A percentile compares a stretch with the other conserved stretches of the same genome.
Conservation (phyloP, 495 filamentous ascomycete species). For the Podospora sp. region DNA sequence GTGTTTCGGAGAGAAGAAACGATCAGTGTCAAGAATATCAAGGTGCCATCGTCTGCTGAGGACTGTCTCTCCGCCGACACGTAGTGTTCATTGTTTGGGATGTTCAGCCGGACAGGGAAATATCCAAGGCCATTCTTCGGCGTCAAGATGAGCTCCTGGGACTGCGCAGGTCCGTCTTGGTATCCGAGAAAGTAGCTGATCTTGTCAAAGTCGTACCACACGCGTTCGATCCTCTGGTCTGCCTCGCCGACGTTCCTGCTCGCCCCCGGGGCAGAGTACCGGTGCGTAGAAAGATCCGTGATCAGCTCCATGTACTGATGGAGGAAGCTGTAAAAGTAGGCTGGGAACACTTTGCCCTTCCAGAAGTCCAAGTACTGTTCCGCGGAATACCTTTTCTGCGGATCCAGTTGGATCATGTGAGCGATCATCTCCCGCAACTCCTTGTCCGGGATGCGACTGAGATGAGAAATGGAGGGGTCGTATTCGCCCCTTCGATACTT, state of each 20-base stretch:
- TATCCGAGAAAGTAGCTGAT: conserved; percentile 91
- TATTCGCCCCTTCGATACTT: conserved; percentile 92
- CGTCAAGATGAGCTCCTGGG: conserved; percentile 36
- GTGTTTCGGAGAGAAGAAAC: conserved; percentile 88
- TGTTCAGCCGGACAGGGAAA: conserved; percentile 81
- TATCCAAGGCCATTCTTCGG: conserved; percentile 53
- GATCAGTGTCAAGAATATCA: conserved; percentile 88
- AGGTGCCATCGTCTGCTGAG: conserved; percentile 79
- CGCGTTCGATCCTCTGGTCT: conserved; percentile 89
- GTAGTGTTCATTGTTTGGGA: conserved; percentile 78
- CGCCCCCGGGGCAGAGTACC: conserved; percentile 62
- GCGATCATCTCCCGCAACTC: conserved; percentile 84
- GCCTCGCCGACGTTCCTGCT: conserved; percentile 73
- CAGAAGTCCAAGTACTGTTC: conserved; percentile 94
- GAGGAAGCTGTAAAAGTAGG: conserved; percentile 95
- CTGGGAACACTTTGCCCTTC: conserved; percentile 87
- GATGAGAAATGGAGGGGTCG: conserved; percentile 75
- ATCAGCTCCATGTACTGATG: conserved; percentile 97
- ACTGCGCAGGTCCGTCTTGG: conserved; percentile 46
- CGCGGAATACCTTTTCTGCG: conserved; percentile 86
- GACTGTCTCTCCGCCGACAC: conserved; percentile 48
- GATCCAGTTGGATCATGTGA: conserved; percentile 94
- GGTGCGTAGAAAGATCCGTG: conserved; percentile 87
- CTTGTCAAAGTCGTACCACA: conserved; percentile 96
- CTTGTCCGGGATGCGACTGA: conserved; percentile 84